Percentiles rank a stretch among this genome's conserved stretches.
Conservation (phyloP, 2,329 filamentous ascomycete species). For the Acrocalymma vagum region DNA sequence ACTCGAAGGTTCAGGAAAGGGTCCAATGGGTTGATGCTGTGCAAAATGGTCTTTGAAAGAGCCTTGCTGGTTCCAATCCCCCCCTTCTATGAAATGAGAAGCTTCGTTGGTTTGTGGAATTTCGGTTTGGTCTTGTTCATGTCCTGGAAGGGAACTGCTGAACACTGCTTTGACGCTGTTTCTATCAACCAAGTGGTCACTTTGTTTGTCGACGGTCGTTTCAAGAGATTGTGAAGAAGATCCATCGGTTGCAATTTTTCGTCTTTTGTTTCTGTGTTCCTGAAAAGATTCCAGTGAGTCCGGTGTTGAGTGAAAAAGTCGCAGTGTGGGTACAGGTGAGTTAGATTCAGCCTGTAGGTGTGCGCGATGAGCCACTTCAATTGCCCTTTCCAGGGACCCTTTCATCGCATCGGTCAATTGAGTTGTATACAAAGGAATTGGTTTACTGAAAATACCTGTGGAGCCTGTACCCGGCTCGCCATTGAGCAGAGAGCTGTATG, state of each 20-base stretch:
- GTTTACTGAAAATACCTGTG: conserved; percentile 29
- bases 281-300: conserved; percentile 27
- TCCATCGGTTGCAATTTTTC: conserved; percentile 22
- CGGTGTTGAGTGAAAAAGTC: conserved; percentile 16
- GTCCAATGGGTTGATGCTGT: conserved; percentile 48
- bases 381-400: conserved; percentile 34
- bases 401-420: conserved; percentile 7
- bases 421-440: background rate
- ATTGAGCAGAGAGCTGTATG: conserved; percentile 8
- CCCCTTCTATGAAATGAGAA: conserved; percentile 5
- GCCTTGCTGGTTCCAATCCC: conserved; percentile 34
- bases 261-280: conserved; percentile 31
- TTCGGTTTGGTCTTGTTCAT: background rate
- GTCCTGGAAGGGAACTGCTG: conserved; percentile 11
- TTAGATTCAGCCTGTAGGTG: conserved; percentile 29
- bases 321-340: conserved; percentile 4
- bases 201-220: conserved; percentile 6
- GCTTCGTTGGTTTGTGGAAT: background rate
- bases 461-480: conserved; percentile 32
- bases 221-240: conserved; percentile 6
- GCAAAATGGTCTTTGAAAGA: conserved; percentile 47
- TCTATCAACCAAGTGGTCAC: conserved; percentile 15
- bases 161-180: conserved; percentile 15
- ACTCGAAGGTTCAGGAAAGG: conserved; percentile 53
- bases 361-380: conserved; percentile 33